A percentile compares a stretch with the other conserved stretches of the same genome.
These are phyloP conservation scores for Alnus rubra DNA, from an alignment of 306 rosid genomes.

Conservation along the genomic window DNA sequence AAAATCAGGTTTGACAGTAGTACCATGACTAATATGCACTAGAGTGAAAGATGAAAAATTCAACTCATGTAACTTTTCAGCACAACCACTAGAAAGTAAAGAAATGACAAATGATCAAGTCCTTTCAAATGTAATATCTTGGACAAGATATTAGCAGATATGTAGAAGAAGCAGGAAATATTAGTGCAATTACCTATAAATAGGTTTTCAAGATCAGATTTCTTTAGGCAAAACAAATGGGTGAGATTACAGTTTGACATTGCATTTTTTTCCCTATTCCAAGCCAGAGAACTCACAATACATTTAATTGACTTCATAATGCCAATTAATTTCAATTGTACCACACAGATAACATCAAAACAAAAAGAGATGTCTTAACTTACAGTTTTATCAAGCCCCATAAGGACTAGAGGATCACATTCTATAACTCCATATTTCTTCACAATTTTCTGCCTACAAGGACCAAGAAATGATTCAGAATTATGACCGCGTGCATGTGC, in stretches of 20 bases:
- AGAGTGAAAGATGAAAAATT: constrained; percentile 9
- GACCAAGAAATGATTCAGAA: constrained; percentile 34
- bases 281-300: constrained; percentile 7
- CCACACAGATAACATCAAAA: constrained; percentile 6
- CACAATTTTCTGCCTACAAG: constrained; percentile 63
- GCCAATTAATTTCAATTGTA: constrained; percentile 23
- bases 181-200: constrained; percentile 13
- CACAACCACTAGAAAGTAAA: constrained; percentile 16
- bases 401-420: constrained; percentile 66
- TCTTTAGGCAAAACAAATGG: constrained; percentile 1
- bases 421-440: constrained; percentile 84
- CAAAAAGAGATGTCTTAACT: constrained; percentile 28
- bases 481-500: background rate
- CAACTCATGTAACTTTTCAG: constrained; percentile 6
- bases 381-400: constrained; percentile 79
- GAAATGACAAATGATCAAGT: background rate
- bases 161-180: constrained; percentile 6
- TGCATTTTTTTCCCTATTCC: background rate
- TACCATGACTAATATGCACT: no score
- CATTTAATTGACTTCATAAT: background rate
- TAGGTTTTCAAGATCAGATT: background rate
- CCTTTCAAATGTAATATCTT: no score
- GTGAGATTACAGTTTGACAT: background rate
- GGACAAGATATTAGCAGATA: background rate
- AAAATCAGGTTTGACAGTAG: no score